Percentiles rank a stretch among this genome's conserved stretches.
phyloP scores from a whole-genome alignment of 2,329 filamentous ascomycete genomes.

The Myrmaecium sp. region DNA sequence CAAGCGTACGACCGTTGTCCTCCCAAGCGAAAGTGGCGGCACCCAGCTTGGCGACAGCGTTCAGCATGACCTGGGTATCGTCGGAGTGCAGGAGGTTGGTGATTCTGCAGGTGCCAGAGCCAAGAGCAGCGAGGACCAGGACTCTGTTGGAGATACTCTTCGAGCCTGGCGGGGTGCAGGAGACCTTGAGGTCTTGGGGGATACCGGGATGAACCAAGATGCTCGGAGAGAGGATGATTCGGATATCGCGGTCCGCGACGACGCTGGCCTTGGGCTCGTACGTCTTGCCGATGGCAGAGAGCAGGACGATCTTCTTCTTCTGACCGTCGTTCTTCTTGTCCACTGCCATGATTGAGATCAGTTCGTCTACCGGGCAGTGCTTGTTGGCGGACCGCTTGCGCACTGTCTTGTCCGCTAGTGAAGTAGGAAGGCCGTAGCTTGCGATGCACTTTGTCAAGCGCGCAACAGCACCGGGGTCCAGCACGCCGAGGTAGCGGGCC shows the following conservation, averaged over 20 bases:
- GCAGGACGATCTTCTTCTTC: conserved; percentile 88
- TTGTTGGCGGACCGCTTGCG: conserved; percentile 72
- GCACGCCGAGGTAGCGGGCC: conserved; percentile 69
- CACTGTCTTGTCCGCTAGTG: conserved; percentile 67
- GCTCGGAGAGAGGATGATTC: conserved; percentile 65
- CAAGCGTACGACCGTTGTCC: conserved; percentile 77
- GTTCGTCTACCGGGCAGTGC: conserved; percentile 66
- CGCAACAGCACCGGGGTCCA: conserved; percentile 75
- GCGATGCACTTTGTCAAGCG: conserved; percentile 83
- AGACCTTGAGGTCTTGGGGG: conserved; percentile 45
- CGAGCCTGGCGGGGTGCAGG: conserved; percentile 79
- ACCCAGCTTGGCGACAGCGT: conserved; percentile 68
- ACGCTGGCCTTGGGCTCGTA: conserved; percentile 76
- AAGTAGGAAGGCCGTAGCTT: conserved; percentile 82
- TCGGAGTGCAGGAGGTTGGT: conserved; percentile 91
- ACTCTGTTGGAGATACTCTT: conserved; percentile 97
- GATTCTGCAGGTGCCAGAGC: conserved; percentile 69
- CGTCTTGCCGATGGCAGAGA: conserved; percentile 78
- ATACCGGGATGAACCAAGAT: conserved; percentile 59
- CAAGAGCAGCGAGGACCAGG: conserved; percentile 81
- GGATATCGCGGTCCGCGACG: conserved; percentile 73
- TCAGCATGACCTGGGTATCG: conserved; percentile 93
- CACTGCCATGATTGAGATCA: conserved; percentile 87
- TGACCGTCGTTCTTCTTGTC: conserved; percentile 97
- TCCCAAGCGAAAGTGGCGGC: conserved; percentile 89